Base-by-base conservation (phyloP, 768 basidiomycete species). In the Neoboletus magnificus region DNA sequence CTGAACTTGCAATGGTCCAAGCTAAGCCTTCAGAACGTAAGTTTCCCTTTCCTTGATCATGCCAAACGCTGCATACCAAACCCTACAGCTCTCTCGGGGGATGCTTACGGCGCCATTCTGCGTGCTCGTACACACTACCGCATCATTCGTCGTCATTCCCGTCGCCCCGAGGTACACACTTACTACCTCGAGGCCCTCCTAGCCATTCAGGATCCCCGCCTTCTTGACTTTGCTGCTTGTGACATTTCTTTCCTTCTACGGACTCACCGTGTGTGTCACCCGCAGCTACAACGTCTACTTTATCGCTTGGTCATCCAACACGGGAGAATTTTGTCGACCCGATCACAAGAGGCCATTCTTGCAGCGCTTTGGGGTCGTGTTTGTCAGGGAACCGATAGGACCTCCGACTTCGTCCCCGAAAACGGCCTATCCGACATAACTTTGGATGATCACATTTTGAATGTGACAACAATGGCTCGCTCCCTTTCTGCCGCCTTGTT, bases 141-240 rank as follows among this genome's bases (percentile, higher is more conserved):
- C 7, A 66, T 65, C 27, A 74, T 82, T 43, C 69, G 75, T 50
- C 63, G 66, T 37, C 66, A 72, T 23, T 69, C 73, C n/a, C 55
- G 62, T 27, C 70, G 73, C 37, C 71, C 76, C 9, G 76, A 77
- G 32, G 66, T 81, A 25, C 82, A 84, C 45, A 53, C 78, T 4
- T 71, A 77, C 12, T 85, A 79, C 63, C 68, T 83, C 9, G 65
- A 73, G 23, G 66, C 73, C 0, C 74, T 83, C 30, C 61, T 79
- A 29, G 62, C 66, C 11, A 60, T 61, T 41, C 62, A 55, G 5
- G 66, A 71, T 15, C 41, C 61, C 16, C 62, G 65, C 36, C 67
- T 70, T 40, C 61, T 73, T 13, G 53, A 68, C 5, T 62, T 66
- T n/a, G 66, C 67, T 62, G 70, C 79, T 37, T 49, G 64, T 9